These are phyloP conservation scores for Monosporozyma solicola DNA, from an alignment of 805 yeast species.

Conservation along the genomic window DNA sequence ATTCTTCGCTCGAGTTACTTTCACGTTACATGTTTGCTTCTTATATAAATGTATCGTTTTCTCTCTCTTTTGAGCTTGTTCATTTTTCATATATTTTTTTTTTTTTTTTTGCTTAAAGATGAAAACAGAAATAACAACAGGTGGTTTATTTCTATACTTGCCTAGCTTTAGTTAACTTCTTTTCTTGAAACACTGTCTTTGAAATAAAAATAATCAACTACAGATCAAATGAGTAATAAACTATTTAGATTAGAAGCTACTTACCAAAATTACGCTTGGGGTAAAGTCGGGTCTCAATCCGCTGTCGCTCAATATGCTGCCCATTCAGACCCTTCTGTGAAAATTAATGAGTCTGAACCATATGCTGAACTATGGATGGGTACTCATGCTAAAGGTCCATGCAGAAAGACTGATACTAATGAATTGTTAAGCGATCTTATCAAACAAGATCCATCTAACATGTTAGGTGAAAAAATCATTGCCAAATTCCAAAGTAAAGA, in stretches of 20 bases:
- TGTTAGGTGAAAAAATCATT: conserved; percentile 52
- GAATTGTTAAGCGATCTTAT: conserved; percentile 61
- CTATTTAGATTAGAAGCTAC: conserved; percentile 39
- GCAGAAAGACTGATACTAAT: conserved; percentile 47
- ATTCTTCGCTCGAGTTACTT: neutral
- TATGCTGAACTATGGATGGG: conserved; percentile 99
- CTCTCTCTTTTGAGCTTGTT: neutral
- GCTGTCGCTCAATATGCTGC: conserved; percentile 87
- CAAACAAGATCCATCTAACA: conserved; percentile 44
- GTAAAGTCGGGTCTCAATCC: conserved; percentile 72
- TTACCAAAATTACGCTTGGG: conserved; percentile 80
- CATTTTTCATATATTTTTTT: neutral
- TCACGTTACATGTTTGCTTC: neutral
- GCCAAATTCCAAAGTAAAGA: conserved; percentile 55
- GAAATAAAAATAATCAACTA: neutral
- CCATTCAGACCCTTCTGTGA: conserved; percentile 51
- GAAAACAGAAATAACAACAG: neutral
- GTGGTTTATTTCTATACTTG: neutral
- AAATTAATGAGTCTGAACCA: conserved; percentile 66
- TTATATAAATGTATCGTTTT: neutral
- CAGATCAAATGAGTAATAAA: conserved; percentile 14
- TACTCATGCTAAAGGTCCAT: conserved; percentile 88
- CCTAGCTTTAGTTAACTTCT: neutral
- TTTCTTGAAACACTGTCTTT: neutral
- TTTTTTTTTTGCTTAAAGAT: neutral